Evolutionary conservation across 805 yeast genomes (phyloP).

Genomic region (Clavispora fructus): DNA sequence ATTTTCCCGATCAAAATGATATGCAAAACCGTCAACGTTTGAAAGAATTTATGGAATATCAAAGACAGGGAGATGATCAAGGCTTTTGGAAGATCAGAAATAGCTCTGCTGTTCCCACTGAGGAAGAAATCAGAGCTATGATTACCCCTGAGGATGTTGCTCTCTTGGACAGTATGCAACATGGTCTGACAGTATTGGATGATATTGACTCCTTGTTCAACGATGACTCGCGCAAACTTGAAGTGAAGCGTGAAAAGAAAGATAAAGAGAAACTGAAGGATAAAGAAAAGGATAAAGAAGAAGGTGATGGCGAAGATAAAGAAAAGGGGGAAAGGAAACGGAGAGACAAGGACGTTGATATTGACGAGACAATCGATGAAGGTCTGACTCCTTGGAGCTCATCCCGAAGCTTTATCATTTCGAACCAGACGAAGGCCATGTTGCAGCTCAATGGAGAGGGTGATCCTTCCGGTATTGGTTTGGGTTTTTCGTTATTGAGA

Average conservation of each 20-base stretch:
- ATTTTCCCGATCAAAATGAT: constrained; percentile 95
- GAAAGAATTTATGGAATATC: constrained; percentile 97
- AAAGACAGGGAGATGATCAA: constrained; percentile 88
- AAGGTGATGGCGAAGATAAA: constrained; percentile 36
- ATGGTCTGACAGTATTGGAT: constrained; percentile 82
- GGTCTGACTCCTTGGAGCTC: constrained; percentile 92
- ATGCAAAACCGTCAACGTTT: constrained; percentile 94
- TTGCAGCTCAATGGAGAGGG: constrained; percentile 91
- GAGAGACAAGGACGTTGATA: constrained; percentile 23
- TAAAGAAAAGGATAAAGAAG: constrained; percentile 28
- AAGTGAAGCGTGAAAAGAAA: constrained; percentile 18
- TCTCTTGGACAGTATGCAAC: constrained; percentile 85
- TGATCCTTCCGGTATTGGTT: constrained; percentile 88
- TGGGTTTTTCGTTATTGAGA: constrained; percentile 80
- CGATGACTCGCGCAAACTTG: constrained; percentile 27
- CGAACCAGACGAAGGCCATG: constrained; percentile 97
- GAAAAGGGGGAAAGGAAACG: constrained; percentile 21
- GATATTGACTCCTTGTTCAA: constrained; percentile 60
- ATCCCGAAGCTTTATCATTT: constrained; percentile 84
- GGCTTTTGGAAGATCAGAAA: constrained; percentile 88
- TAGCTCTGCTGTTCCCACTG: constrained; percentile 57
- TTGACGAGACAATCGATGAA: constrained; percentile 65
- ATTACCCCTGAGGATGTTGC: constrained; percentile 89
- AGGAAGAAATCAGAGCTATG: constrained; percentile 74
- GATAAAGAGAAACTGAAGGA: constrained; percentile 9